Evolutionary conservation across 2,329 filamentous ascomycete genomes (phyloP).

Genomic region (Aureobasidium sp.): DNA sequence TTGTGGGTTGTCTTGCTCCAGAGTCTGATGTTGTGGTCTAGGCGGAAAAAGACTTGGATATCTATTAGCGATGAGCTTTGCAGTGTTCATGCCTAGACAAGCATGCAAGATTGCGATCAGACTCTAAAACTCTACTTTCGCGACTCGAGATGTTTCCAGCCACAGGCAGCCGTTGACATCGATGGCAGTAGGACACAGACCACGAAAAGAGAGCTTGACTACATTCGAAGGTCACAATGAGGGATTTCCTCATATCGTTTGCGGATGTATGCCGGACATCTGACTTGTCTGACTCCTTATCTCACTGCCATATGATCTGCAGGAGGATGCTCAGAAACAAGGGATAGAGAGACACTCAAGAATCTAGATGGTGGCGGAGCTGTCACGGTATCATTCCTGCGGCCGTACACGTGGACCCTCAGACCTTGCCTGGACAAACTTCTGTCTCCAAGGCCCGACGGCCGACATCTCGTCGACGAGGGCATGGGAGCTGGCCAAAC

Average conservation of each 20-base stretch:
- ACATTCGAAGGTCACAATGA: not conserved
- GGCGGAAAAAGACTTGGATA: not conserved
- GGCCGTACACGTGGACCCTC: constrained; percentile 4
- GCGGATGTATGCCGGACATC: not conserved
- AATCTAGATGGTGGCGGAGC: constrained; percentile 4
- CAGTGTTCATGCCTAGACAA: not conserved
- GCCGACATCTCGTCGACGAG: not conserved
- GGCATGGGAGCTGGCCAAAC: not conserved
- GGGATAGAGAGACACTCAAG: not conserved
- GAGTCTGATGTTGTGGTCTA: not conserved
- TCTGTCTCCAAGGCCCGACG: not conserved
- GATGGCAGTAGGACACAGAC: not conserved
- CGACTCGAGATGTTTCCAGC: not conserved
- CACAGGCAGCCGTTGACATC: constrained; percentile 6
- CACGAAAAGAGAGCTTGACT: not conserved
- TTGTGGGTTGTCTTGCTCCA: not conserved
- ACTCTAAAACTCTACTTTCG: not conserved
- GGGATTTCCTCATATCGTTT: not conserved
- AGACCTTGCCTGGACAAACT: constrained; percentile 1
- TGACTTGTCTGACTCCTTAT: not conserved
- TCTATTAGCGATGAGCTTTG: not conserved
- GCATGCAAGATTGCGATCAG: not conserved
- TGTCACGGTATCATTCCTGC: not conserved
- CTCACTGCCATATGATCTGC: not conserved
- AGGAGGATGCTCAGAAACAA: not conserved